Percentiles rank a stretch among this genome's conserved stretches.
Conservation (phyloP, 139 green algal species). For the Tetraselmis chui region DNA sequence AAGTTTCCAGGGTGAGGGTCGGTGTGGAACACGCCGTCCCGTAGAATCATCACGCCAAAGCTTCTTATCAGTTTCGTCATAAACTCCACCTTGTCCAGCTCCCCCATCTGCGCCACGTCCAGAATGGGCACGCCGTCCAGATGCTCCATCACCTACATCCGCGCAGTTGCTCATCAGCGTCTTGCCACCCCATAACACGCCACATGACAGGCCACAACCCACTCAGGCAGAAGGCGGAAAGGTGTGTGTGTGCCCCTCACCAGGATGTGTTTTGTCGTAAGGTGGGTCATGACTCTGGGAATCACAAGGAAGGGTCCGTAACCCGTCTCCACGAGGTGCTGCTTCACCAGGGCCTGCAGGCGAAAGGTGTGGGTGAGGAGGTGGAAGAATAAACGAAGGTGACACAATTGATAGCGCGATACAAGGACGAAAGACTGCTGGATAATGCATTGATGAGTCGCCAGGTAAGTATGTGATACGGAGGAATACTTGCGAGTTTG, state of each 20-base stretch:
- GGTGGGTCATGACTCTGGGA: not conserved
- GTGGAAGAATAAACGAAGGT: no score
- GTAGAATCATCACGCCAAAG: slow-evolving; percentile 39
- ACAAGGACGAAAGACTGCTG: no score
- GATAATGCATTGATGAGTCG: no score
- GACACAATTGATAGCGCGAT: no score
- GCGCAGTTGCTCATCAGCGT: no score
- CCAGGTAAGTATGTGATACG: no score
- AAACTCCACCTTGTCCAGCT: slow-evolving; percentile 5
- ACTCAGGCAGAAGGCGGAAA: no score
- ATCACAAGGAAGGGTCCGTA: not conserved
- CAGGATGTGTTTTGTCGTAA: not conserved
- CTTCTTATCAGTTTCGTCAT: slow-evolving; percentile 27
- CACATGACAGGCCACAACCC: no score
- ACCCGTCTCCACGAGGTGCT: not conserved
- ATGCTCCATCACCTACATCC: slow-evolving; percentile 20
- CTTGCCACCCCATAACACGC: no score
- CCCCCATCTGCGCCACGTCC: slow-evolving; percentile 23
- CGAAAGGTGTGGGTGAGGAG: no score
- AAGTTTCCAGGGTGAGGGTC: slow-evolving; percentile 38
- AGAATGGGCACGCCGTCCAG: slow-evolving; percentile 33
- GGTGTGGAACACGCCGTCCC: slow-evolving; percentile 38
- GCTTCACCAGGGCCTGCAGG: not conserved
- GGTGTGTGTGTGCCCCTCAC: no score
- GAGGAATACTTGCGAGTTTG: no score